phyloP scores from a whole-genome alignment of 768 basidiomycete species.

The Calocera cornea region DNA sequence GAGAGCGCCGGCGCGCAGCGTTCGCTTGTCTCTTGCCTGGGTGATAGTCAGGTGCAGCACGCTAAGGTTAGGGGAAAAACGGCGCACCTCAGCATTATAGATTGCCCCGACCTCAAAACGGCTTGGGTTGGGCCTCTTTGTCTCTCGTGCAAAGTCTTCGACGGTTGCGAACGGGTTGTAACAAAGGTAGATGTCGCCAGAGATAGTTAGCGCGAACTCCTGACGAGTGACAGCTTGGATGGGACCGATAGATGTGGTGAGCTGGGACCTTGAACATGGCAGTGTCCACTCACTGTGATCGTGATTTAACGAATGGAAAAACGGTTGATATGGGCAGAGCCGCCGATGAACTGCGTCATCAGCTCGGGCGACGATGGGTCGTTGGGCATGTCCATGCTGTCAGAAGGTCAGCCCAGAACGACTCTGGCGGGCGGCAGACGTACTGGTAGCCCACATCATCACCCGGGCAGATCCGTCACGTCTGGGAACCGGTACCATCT shows the following conservation, averaged over 20 bases:
- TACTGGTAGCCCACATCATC: not conserved
- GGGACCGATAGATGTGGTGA: conserved; percentile 23
- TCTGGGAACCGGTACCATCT: not conserved
- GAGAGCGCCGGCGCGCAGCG: conserved; percentile 53
- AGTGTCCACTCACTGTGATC: conserved; percentile 35
- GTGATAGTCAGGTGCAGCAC: not conserved
- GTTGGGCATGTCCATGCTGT: not conserved
- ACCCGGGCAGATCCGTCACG: not conserved
- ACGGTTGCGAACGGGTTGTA: conserved; percentile 79
- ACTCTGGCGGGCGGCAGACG: not conserved
- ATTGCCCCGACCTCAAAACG: conserved; percentile 96
- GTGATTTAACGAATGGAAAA: conserved; percentile 93
- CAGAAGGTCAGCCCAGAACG: not conserved
- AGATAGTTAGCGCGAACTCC: conserved; percentile 90
- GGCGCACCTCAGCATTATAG: conserved; percentile 68
- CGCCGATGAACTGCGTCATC: conserved; percentile 68
- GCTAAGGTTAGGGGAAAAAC: not conserved
- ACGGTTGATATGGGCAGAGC: conserved; percentile 85
- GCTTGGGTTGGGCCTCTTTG: conserved; percentile 69
- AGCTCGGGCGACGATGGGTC: conserved; percentile 40
- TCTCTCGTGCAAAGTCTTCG: conserved; percentile 86
- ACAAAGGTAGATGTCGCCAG: conserved; percentile 81
- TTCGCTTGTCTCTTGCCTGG: conserved; percentile 83
- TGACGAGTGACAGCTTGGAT: conserved; percentile 72
- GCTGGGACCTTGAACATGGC: conserved; percentile 2